Percentiles rank a stretch among this genome's conserved stretches.
Conservation (phyloP, 2,329 filamentous ascomycete species). For the Escovopsis sp. region DNA sequence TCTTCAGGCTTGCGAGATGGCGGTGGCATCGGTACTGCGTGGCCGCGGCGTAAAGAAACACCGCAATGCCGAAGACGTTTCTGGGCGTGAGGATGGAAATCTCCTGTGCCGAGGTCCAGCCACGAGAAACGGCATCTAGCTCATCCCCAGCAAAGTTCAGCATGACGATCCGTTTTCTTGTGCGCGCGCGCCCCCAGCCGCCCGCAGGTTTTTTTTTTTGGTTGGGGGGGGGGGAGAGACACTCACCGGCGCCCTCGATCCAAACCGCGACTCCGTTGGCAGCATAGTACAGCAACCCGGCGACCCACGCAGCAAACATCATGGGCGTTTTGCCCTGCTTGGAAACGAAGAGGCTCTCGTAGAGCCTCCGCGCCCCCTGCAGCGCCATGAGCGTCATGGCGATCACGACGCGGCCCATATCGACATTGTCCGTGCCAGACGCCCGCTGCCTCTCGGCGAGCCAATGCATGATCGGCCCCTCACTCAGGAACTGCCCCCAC, state of each 20-base stretch:
- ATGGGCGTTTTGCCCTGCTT: constrained; percentile 56
- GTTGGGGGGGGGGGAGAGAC: too few species aligned
- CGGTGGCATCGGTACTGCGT: constrained; percentile 63
- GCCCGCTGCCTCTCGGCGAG: constrained; percentile 26
- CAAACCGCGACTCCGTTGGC: constrained; percentile 62
- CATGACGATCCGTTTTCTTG: too few species aligned
- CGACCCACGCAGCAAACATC: constrained; percentile 70
- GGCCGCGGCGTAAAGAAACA: constrained; percentile 56
- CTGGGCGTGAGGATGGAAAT: constrained; percentile 11
- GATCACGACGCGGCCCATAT: constrained; percentile 45
- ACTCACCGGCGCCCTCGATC: constrained; percentile 65
- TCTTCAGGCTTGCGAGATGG: constrained; percentile 55
- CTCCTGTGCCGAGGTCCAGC: constrained; percentile 14
- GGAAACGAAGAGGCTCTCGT: constrained; percentile 53
- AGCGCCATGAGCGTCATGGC: constrained; percentile 59
- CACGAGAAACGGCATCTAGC: constrained; percentile 19
- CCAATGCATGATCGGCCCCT: constrained; percentile 37
- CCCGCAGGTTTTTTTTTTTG: too few species aligned
- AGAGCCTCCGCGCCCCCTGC: constrained; percentile 62
- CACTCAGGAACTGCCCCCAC: constrained; percentile 45
- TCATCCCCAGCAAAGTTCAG: not conserved
- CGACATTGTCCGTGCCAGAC: constrained; percentile 27
- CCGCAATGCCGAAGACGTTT: constrained; percentile 32
- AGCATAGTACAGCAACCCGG: constrained; percentile 68
- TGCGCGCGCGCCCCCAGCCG: too few species aligned